Base-by-base conservation (phyloP, 78 protist species). In the Dictyostelium citrinum region DNA sequence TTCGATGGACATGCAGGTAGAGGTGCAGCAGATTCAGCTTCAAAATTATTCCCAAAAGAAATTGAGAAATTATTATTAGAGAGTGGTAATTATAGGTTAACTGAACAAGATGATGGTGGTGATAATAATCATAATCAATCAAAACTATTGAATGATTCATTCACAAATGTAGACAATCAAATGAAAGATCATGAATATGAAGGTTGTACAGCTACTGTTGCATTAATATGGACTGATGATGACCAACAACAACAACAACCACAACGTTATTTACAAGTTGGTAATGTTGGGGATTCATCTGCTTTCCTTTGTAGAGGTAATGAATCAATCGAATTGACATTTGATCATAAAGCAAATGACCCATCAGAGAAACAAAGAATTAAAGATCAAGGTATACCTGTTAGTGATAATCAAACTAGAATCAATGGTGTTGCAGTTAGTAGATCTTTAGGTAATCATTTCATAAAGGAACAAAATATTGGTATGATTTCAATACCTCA, bases 1-100 rank as follows among this genome's bases (percentile, higher is more conserved):
- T 93, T 74, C 41, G 96, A 93, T 84, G 96, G 96, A 29, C 96
- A 93, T 60, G 96, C 96, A 24, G 96, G 90, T 60, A 67, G 71
- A 46, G 79, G 78, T 6, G 91, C 95, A 29, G 96, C 96, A 24
- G 96, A 84, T 9, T 49, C 83, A 3, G 88, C 95, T 3, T 27
- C 31, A 20, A 80, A 33, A 22, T 37, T 93, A 55, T 51, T 93
- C 70, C 96, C 96, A 1, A 46, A 22, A 39, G 85, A 88, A 20
- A 37, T 82, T 6, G 55, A 16, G 8, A 70, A 67, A 46, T 2
- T 81, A 46, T 2, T 81, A 20, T 37, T 79, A 1, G 41, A 20
- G 16, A 29, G 76, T 45, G 41, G 46, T n/a, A 31, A 46, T 9
- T 20, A 93, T 8, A 24, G 6, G 6, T 14, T 46, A 24, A 46